Percentiles rank a stretch among this genome's conserved stretches.
These are phyloP conservation scores for Solanum peruvianum DNA, from an alignment of 257 asterid genomes.

Conservation along the genomic window DNA sequence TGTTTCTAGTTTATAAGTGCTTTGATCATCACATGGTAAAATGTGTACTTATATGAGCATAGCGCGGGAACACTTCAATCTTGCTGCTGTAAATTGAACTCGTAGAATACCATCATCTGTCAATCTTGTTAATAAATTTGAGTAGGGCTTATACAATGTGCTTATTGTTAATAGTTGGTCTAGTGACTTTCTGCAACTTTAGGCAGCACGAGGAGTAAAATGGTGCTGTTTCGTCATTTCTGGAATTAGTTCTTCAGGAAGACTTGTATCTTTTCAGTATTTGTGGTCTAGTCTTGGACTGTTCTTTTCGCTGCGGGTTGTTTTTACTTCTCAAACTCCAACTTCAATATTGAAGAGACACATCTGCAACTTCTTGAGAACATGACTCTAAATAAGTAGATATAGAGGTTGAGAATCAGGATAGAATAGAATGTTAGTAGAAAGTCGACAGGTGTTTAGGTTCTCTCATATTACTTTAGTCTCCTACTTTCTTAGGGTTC, in stretches of 20 bases:
- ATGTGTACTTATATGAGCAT: background rate
- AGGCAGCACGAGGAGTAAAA: background rate
- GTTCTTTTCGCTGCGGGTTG: background rate
- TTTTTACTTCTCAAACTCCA: background rate
- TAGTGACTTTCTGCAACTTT: background rate
- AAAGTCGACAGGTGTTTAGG: background rate
- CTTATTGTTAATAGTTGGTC: background rate
- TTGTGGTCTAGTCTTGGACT: background rate
- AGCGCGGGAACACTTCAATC: background rate
- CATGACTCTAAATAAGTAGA: background rate
- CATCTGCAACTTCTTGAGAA: accelerated
- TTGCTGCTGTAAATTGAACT: background rate
- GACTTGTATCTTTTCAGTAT: background rate
- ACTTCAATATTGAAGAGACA: background rate
- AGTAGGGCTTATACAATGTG: background rate
- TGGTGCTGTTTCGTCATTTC: background rate
- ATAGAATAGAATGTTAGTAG: too few species aligned
- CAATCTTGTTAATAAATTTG: background rate
- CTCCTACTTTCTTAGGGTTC: too few species aligned
- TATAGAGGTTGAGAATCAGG: accelerated
- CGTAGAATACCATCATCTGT: background rate
- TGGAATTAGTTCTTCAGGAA: background rate
- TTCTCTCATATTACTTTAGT: too few species aligned
- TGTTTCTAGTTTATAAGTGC: background rate
- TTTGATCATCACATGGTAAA: background rate